Conservation (phyloP, 306 rosid genomes). For the Spatholobus suberectus region DNA sequence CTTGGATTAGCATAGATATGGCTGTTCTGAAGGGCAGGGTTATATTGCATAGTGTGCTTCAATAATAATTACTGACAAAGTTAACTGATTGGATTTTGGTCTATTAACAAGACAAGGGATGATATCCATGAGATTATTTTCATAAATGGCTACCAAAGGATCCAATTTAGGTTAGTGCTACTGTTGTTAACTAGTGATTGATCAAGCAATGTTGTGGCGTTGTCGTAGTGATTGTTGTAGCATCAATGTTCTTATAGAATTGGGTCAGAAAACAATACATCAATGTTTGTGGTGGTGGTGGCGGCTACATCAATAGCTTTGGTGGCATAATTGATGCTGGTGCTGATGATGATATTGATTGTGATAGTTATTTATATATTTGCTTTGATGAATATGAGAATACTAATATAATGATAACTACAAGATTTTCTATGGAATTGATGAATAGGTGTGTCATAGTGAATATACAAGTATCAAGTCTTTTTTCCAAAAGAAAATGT, state of each 20-base stretch:
- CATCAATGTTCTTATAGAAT: constrained; percentile 11
- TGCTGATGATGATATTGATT: constrained; percentile 13
- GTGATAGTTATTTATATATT: constrained; percentile 13
- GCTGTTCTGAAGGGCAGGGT: constrained; percentile 8
- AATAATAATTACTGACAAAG: not conserved
- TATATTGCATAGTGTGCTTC: not conserved
- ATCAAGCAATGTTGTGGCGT: not conserved
- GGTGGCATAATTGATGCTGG: constrained; percentile 12
- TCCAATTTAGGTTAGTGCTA: not conserved
- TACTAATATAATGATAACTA: constrained; percentile 4
- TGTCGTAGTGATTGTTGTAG: not conserved
- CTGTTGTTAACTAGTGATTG: not conserved
- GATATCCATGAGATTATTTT: constrained; percentile 13
- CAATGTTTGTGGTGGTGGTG: not conserved
- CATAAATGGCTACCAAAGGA: not conserved
- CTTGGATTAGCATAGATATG: constrained; percentile 6
- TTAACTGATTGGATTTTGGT: not conserved
- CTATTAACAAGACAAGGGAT: constrained; percentile 19
- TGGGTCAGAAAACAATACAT: constrained; percentile 3
- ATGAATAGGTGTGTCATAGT: not conserved
- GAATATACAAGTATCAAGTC: not conserved
- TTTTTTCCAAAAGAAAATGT: constrained; percentile 29
- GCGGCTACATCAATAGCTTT: not conserved
- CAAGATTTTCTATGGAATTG: constrained; percentile 25
- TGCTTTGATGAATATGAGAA: constrained; percentile 22